Percentiles rank a stretch among this genome's conserved stretches.
These are phyloP conservation scores for Aureobasidium sp. DNA, from an alignment of 2,329 filamentous ascomycete genomes.

Conservation along the genomic window DNA sequence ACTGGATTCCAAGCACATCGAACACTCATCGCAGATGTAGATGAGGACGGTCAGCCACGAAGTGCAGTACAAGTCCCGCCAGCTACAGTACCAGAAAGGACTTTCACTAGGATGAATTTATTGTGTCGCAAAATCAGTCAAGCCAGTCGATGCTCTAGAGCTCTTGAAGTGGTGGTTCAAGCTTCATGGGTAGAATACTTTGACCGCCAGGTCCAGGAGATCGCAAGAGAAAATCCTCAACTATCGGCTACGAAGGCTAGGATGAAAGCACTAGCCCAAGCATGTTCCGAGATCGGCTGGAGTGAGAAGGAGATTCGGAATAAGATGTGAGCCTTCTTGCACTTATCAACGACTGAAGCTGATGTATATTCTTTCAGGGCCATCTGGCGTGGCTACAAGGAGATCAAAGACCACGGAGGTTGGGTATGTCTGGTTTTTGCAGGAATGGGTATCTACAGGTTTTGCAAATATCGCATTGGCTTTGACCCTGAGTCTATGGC, in stretches of 20 bases:
- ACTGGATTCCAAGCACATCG: conserved; percentile 21
- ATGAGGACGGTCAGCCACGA: conserved; percentile 10
- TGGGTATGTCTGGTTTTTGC: conserved; percentile 52
- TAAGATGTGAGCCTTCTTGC: conserved; percentile 26
- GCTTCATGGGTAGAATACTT: conserved; percentile 52
- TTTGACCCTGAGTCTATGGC: conserved; percentile 47
- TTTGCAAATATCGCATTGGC: conserved; percentile 53
- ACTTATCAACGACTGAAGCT: background rate
- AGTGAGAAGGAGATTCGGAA: conserved; percentile 53
- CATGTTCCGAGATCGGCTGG: conserved; percentile 49
- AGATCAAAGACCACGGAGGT: conserved; percentile 51
- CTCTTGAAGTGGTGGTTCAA: conserved; percentile 53
- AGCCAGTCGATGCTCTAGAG: conserved; percentile 48
- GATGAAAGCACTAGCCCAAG: conserved; percentile 47
- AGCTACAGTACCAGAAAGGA: conserved; percentile 17
- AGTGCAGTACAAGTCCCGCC: conserved; percentile 13
- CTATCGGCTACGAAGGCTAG: conserved; percentile 43
- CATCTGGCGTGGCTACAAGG: conserved; percentile 53
- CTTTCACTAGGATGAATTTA: conserved; percentile 38
- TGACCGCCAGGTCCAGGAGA: conserved; percentile 42
- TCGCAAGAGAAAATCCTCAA: conserved; percentile 34
- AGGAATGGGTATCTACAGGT: conserved; percentile 52
- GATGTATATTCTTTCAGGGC: conserved; percentile 21
- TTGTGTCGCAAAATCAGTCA: conserved; percentile 41
- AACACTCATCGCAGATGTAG: conserved; percentile 21